Evolutionary conservation across 805 yeast species (phyloP).

Genomic region (Yamadazyma takamatsuzukensis): DNA sequence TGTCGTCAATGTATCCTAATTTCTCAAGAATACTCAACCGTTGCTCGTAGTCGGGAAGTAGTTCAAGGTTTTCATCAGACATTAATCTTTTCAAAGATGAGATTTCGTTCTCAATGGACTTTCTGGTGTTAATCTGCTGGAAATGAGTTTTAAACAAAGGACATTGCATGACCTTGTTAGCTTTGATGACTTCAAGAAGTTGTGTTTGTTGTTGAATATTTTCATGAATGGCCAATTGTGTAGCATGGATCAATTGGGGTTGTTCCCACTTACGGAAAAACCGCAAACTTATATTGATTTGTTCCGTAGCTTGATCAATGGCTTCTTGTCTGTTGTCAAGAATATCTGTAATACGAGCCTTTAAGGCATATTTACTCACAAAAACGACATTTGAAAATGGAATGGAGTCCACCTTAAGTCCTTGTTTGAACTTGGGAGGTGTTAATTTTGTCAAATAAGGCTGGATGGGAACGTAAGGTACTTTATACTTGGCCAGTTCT

Average conservation of each 20-base stretch:
- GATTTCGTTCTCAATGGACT: constrained; percentile 47
- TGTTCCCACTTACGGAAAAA: constrained; percentile 44
- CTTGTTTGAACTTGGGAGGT: constrained; percentile 30
- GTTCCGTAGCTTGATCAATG: constrained; percentile 31
- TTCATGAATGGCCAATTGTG: constrained; percentile 35
- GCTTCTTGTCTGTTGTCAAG: constrained; percentile 34
- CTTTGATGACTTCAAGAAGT: constrained; percentile 25
- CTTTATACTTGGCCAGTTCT: constrained; percentile 16
- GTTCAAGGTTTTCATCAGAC: constrained; percentile 83
- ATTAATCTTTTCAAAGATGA: constrained; percentile 55
- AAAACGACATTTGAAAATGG: constrained; percentile 41
- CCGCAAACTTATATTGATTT: constrained; percentile 31
- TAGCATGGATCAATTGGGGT: constrained; percentile 31
- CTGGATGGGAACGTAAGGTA: constrained; percentile 37
- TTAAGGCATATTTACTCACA: constrained; percentile 36
- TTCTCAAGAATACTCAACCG: constrained; percentile 72
- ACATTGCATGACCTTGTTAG: constrained; percentile 27
- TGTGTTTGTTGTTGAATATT: constrained; percentile 33
- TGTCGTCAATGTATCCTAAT: constrained; percentile 76
- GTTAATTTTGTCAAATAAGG: constrained; percentile 35
- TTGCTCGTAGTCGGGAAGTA: constrained; percentile 91
- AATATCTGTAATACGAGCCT: constrained; percentile 28
- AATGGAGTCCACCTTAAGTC: constrained; percentile 36
- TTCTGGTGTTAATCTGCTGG: constrained; percentile 43
- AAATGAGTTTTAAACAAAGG: constrained; percentile 45